A percentile compares a stretch with the other conserved stretches of the same genome.
phyloP scores from a whole-genome alignment of 2,329 filamentous ascomycete genomes.

The Trichoderma sp. region DNA sequence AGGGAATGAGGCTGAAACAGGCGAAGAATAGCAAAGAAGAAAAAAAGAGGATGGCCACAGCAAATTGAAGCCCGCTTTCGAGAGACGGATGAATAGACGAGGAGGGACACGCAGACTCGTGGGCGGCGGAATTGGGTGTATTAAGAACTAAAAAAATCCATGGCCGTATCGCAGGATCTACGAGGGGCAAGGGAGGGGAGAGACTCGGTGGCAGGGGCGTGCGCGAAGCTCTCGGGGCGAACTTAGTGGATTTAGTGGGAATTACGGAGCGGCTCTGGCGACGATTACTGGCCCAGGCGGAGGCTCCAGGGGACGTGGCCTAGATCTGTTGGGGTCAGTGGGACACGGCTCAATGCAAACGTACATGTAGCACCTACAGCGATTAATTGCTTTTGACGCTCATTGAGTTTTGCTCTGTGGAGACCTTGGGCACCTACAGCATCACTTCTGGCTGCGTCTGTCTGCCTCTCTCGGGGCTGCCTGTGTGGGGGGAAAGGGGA shows the following conservation, averaged over 20 bases:
- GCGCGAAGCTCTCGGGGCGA: conserved; percentile 18
- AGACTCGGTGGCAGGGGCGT: neutral
- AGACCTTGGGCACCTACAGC: neutral
- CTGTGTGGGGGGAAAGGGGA: neutral
- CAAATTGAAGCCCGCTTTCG: conserved; percentile 8
- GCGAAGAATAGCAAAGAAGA: neutral
- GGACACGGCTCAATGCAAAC: neutral
- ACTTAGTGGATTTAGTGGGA: conserved; percentile 7
- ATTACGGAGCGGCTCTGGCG: conserved; percentile 8
- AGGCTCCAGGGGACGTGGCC: conserved; percentile 15
- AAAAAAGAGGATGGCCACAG: neutral
- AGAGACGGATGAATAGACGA: conserved; percentile 5
- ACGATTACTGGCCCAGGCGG: neutral
- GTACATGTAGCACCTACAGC: neutral
- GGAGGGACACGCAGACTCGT: neutral
- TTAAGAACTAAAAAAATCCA: neutral
- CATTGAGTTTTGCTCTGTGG: neutral
- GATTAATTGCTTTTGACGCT: neutral
- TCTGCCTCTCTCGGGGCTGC: neutral
- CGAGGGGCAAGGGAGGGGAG: conserved; percentile 16
- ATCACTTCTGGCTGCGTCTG: neutral
- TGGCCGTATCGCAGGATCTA: conserved; percentile 2
- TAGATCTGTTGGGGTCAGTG: conserved; percentile 25
- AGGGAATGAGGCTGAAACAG: conserved; percentile 21
- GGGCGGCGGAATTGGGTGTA: neutral